Evolutionary conservation across 192 early-diverging fungal species (phyloP).

Genomic region (Backusella liffmaniae): DNA sequence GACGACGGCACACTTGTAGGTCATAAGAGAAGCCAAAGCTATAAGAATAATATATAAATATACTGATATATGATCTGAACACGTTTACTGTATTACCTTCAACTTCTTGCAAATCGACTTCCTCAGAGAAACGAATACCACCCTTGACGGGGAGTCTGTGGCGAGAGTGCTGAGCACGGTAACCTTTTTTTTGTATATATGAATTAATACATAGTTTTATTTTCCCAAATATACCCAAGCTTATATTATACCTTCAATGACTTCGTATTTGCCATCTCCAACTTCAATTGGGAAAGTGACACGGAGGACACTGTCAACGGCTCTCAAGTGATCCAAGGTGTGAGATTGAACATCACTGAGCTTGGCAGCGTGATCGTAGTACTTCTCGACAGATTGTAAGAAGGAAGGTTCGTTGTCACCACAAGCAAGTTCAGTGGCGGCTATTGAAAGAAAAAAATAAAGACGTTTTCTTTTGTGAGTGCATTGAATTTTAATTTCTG

Average conservation of each 20-base stretch:
- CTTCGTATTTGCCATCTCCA: slow-evolving; percentile 58
- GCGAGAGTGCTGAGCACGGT: slow-evolving; percentile 83
- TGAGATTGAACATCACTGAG: slow-evolving; percentile 56
- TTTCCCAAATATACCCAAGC: neutral
- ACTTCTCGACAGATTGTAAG: slow-evolving; percentile 69
- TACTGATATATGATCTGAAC: neutral
- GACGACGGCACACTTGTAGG: slow-evolving; percentile 84
- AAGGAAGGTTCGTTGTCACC: slow-evolving; percentile 68
- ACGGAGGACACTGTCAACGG: slow-evolving; percentile 68
- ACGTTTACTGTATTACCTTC: slow-evolving; percentile 40
- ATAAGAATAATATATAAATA: neutral
- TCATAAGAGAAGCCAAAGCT: slow-evolving; percentile 82
- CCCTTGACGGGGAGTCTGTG: slow-evolving; percentile 80
- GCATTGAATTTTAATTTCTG: neutral
- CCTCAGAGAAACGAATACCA: slow-evolving; percentile 77
- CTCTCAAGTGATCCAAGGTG: slow-evolving; percentile 67
- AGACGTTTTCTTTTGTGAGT: too few relatives aligned
- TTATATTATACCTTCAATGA: slow-evolving; percentile 52
- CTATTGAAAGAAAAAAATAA: slow-evolving; percentile 13
- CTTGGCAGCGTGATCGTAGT: slow-evolving; percentile 71
- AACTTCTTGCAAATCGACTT: slow-evolving; percentile 80
- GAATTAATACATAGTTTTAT: neutral
- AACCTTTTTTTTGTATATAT: slow-evolving; percentile 42
- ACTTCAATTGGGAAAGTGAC: slow-evolving; percentile 80
- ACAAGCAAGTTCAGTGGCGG: slow-evolving; percentile 54